phyloP scores from a whole-genome alignment of 139 green algal genomes.

The Coccomyxa sp. region DNA sequence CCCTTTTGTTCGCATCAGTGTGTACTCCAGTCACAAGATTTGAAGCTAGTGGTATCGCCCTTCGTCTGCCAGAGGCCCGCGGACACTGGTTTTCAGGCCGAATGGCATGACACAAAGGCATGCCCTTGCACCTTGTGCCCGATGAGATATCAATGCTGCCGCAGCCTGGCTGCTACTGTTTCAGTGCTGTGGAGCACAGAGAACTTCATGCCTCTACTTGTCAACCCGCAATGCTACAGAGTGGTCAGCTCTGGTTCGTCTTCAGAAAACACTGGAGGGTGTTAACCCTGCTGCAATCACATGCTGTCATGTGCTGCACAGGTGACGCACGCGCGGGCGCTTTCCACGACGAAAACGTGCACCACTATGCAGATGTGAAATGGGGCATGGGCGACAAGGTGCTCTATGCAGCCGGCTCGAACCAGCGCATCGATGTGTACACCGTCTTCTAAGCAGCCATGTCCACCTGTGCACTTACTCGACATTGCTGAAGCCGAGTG shows the following conservation, averaged over 20 bases:
- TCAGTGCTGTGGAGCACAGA: background rate
- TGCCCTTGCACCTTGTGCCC: no score
- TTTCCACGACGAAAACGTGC: background rate
- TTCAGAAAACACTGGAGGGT: no score
- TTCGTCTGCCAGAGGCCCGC: no score
- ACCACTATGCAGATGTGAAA: background rate
- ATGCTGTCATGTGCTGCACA: background rate
- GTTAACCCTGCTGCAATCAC: background rate
- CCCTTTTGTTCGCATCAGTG: background rate
- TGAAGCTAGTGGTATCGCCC: no score
- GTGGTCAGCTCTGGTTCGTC: no score
- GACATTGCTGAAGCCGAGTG: no score
- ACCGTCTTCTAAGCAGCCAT: background rate
- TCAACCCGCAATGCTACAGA: no score
- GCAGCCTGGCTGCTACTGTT: no score
- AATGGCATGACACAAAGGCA: no score
- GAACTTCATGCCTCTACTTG: no score
- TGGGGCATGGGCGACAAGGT: background rate
- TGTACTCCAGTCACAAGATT: background rate
- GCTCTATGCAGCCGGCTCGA: background rate
- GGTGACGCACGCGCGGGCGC: background rate
- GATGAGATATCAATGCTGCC: no score
- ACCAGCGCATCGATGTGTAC: background rate
- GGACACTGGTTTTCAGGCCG: no score
- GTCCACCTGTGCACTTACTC: background rate